A percentile compares a stretch with the other conserved stretches of the same genome.
phyloP scores from a whole-genome alignment of 1,139 yeast genomes.

The Suhomyces bokatorum region DNA sequence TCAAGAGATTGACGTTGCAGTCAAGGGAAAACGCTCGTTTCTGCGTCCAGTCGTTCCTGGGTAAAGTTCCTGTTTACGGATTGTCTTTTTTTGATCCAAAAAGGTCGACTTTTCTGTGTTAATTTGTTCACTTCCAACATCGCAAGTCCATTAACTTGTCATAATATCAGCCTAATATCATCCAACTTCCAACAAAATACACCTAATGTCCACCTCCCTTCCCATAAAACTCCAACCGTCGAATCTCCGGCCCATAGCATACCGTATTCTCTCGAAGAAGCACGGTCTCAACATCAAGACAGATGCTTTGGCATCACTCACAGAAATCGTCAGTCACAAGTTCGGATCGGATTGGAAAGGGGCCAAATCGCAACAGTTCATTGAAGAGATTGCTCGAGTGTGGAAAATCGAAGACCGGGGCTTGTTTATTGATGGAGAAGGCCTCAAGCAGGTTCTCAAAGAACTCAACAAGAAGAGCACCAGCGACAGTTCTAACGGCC shows the following conservation, averaged over 20 bases:
- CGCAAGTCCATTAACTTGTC: no score
- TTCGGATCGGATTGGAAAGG: constrained; percentile 91
- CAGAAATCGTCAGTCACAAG: constrained; percentile 68
- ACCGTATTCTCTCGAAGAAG: constrained; percentile 84
- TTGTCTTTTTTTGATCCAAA: background rate
- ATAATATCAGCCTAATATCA: no score
- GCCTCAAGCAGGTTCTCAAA: constrained; percentile 60
- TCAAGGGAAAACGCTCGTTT: background rate
- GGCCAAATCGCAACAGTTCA: constrained; percentile 59
- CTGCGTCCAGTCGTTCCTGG: background rate
- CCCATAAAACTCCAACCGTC: constrained; percentile 80
- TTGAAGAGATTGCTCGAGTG: constrained; percentile 75
- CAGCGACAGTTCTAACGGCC: constrained; percentile 4
- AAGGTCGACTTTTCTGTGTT: background rate
- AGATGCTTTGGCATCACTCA: constrained; percentile 71
- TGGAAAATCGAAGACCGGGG: constrained; percentile 94
- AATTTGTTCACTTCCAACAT: background rate
- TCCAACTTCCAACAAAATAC: no score
- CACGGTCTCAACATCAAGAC: constrained; percentile 90
- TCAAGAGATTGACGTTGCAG: no score
- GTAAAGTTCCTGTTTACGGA: background rate
- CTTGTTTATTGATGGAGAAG: constrained; percentile 74
- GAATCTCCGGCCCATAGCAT: constrained; percentile 86
- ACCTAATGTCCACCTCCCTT: constrained; percentile 1
- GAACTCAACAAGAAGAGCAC: constrained; percentile 40